Evolutionary conservation across 108 stramenopile species (phyloP).

Genomic region (Cyclotella kingstonii): DNA sequence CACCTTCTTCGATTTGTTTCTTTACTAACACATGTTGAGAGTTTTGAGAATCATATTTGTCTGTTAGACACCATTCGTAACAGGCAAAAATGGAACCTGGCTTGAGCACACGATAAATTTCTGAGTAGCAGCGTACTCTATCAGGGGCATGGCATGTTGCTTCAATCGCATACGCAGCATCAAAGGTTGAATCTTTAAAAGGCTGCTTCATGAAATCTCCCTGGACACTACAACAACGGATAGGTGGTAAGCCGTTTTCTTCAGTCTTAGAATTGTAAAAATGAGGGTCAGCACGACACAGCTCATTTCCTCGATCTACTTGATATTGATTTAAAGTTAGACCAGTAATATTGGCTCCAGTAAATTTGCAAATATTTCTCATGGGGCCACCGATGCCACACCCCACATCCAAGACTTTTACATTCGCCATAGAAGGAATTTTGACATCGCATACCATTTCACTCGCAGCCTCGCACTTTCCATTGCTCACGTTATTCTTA

Average conservation of each 20-base stretch:
- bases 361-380: slow-evolving; percentile 90
- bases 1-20: slow-evolving; percentile 88
- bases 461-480: not conserved
- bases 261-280: slow-evolving; percentile 35
- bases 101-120: slow-evolving; percentile 82
- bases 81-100: slow-evolving; percentile 81
- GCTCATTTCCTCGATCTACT: slow-evolving; percentile 84
- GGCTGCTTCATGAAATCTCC: slow-evolving; percentile 90
- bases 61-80: slow-evolving; percentile 94
- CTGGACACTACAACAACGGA: slow-evolving; percentile 55
- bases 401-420: slow-evolving; percentile 84
- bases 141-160: slow-evolving; percentile 94
- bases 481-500: not conserved
- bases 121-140: slow-evolving; percentile 65
- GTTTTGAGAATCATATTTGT: slow-evolving; percentile 73
- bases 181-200: slow-evolving; percentile 70
- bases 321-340: slow-evolving; percentile 89
- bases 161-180: slow-evolving; percentile 92
- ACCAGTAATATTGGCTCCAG: slow-evolving; percentile 67
- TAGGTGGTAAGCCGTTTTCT: slow-evolving; percentile 8
- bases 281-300: slow-evolving; percentile 49
- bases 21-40: slow-evolving; percentile 70
- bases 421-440: slow-evolving; percentile 21
- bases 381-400: slow-evolving; percentile 97
- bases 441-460: not conserved